Evolutionary conservation across 768 basidiomycete species (phyloP).

Genomic region (Rhizopogon roseolus): DNA sequence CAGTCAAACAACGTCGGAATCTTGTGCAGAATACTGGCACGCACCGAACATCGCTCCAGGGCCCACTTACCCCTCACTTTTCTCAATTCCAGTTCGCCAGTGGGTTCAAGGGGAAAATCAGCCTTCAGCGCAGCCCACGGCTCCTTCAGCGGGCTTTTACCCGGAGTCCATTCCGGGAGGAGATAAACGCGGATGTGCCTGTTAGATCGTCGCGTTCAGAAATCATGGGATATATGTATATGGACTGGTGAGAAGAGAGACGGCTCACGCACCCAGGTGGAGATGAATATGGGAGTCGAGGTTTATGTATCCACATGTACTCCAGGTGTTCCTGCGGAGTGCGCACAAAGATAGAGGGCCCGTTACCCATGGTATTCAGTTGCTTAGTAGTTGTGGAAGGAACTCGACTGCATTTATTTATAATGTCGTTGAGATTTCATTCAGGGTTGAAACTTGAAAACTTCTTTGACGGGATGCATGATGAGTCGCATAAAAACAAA

Average conservation of each 20-base stretch:
- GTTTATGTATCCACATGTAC: neutral
- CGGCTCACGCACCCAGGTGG: conserved; percentile 2
- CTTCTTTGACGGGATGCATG: neutral
- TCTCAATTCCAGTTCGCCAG: conserved; percentile 13
- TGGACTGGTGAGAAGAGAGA: neutral
- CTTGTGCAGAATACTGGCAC: neutral
- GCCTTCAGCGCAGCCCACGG: conserved; percentile 20
- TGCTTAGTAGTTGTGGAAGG: neutral
- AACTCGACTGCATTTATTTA: neutral
- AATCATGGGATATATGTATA: neutral
- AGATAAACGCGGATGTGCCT: conserved; percentile 28
- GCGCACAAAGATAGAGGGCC: conserved; percentile 6
- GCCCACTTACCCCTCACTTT: conserved; percentile 18
- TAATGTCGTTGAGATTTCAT: neutral
- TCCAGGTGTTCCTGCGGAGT: conserved; percentile 10
- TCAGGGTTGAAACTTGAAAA: neutral
- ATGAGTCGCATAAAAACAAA: neutral
- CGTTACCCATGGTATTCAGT: neutral
- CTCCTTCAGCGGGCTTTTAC: conserved; percentile 24
- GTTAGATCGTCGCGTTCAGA: neutral
- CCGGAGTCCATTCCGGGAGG: conserved; percentile 23
- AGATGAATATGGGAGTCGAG: neutral
- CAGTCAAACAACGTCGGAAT: too few relatives aligned
- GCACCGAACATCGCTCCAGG: conserved; percentile 5
- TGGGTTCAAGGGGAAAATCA: conserved; percentile 20